Conservation (phyloP, 495 filamentous ascomycete species). For the Ramalina intermedia region DNA sequence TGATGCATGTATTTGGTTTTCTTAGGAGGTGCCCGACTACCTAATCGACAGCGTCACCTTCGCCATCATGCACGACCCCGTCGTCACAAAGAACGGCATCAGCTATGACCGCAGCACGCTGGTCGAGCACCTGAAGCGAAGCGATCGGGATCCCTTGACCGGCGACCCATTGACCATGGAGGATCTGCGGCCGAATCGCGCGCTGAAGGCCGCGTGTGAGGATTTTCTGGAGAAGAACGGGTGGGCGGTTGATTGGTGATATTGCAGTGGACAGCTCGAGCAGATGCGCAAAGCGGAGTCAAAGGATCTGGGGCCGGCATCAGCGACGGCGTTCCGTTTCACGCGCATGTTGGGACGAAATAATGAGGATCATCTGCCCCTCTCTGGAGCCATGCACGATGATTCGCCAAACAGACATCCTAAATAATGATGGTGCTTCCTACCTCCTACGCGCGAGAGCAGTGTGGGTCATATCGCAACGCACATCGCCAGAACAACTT, state of each 20-base stretch:
- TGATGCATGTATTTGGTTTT: conserved; percentile 11
- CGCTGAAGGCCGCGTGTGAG: conserved; percentile 68
- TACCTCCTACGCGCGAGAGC: background rate
- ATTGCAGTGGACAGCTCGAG: background rate
- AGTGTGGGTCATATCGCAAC: no score
- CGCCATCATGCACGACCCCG: conserved; percentile 83
- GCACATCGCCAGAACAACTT: background rate
- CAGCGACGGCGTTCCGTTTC: background rate
- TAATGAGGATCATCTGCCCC: background rate
- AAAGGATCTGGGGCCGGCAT: background rate
- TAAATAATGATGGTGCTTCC: no score
- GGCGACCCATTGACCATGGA: conserved; percentile 51
- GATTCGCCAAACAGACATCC: background rate
- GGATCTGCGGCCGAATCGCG: conserved; percentile 75
- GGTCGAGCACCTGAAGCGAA: conserved; percentile 65
- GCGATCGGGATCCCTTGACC: conserved; percentile 68
- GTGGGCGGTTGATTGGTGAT: conserved; percentile 83
- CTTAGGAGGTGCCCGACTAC: conserved; percentile 65
- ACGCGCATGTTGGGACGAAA: background rate
- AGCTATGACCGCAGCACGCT: conserved; percentile 86
- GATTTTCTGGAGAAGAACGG: conserved; percentile 78
- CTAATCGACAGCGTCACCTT: conserved; percentile 84
- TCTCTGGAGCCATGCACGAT: no score
- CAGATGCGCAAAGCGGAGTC: background rate
- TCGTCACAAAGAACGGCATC: conserved; percentile 72